A percentile compares a stretch with the other conserved stretches of the same genome.
Conservation (phyloP, 176 grass and related monocot genomes). For the Triticum monococcum region DNA sequence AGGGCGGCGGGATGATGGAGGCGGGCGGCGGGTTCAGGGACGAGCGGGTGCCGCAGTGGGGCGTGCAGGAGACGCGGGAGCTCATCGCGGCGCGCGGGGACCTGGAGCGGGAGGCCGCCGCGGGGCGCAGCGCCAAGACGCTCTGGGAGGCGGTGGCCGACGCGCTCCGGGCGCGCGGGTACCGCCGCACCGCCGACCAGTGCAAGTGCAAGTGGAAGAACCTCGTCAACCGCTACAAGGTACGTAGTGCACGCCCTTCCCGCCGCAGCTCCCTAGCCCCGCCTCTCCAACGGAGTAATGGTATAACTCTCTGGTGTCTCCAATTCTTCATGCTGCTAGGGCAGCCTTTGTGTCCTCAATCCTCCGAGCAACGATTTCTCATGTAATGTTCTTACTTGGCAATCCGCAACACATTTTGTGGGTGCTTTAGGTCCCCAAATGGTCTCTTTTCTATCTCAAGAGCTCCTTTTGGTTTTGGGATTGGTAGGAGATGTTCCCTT, state of each 20-base stretch:
- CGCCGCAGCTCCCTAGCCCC: background rate
- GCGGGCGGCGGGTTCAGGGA: conserved; percentile 39
- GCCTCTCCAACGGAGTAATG: background rate
- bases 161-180: conserved; percentile 55
- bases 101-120: conserved; percentile 57
- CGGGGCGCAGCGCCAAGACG: conserved; percentile 63
- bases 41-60: conserved; percentile 77
- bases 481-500: background rate
- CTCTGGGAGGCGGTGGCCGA: conserved; percentile 75
- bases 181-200: conserved; percentile 77
- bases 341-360: background rate
- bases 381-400: background rate
- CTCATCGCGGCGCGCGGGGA: conserved; percentile 67
- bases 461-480: background rate
- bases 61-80: conserved; percentile 76
- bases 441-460: background rate
- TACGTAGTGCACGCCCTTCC: conserved; percentile 17
- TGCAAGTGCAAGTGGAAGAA: conserved; percentile 99
- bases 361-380: background rate
- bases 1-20: conserved; percentile 39
- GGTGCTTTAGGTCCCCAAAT: background rate
- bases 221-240: conserved; percentile 93
- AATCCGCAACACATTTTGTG: background rate
- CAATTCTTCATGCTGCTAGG: background rate
- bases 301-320: background rate